Evolutionary conservation across 768 basidiomycete genomes (phyloP), one percentile per base, ranked within the genome.

Genomic region (Leccinum pellstonianum): DNA sequence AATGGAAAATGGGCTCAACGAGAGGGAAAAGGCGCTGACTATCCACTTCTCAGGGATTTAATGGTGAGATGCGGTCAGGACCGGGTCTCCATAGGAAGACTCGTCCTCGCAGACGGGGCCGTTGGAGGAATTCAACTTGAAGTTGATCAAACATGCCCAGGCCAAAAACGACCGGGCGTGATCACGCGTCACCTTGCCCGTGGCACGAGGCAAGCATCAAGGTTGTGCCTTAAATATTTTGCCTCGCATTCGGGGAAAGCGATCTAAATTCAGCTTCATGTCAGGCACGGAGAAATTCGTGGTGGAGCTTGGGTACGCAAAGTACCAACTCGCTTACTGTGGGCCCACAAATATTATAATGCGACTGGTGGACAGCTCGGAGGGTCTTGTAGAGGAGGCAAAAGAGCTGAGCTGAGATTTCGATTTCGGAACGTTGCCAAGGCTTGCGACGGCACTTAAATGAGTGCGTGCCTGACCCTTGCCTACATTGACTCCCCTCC

Each of bases 391-490:
- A 15, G 52, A 43, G 21, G 3, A 43, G n/a, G 31, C 57, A 46
- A 21, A 21, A 47, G 17, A 41, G 38, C n/a, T n/a, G 38, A 41
- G 46, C 46, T 47, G 46, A 21, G 21, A n/a, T 25, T 43, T 14
- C 12, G 19, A 56, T 56, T 17, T 38, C 38, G 19, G 31, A 35
- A 58, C 14, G 14, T 41, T 37, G 51, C 56, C 33, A 35, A 35
- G 33, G 35, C 43, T 46, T 48, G 47, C 46, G 15, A 47, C 43
- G 19, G 5, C 38, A 66, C 57, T 66, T 65, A 60, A 68, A 68
- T 68, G 62, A 51, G 33, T 8, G 8, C 50, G 67, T 70, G 67
- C 67, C 67, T 68, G 67, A 15, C 49, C 55, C 64, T 54, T 31
- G 9, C 14, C 14, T 33, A 9, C 43, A 50, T 58, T 53, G 37